Base-by-base conservation (phyloP, 108 stramenopile species). In the Discostella stelligeroides region DNA sequence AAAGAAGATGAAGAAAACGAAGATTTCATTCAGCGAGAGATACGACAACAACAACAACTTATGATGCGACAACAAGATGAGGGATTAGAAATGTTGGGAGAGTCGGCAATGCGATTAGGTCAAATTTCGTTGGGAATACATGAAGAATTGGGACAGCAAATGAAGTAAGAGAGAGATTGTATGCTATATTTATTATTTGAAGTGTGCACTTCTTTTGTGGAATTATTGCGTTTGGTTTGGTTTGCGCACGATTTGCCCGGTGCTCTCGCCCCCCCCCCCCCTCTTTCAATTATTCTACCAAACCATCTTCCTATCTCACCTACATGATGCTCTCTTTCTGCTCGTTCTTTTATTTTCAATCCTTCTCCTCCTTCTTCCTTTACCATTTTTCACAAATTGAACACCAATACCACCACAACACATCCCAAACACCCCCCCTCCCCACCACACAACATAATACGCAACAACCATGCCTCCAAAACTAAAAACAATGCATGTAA, bases 121-220 rank as follows among this genome's bases (percentile, higher is more conserved):
- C 70, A 83, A 58, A 87, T 92, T 67, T 85, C 86, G 46, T 76
- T 88, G 79, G 85, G 83, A 61, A 96, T 96, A 58, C 84, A 87
- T 34, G 92, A 95, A 43, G 96, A 96, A 68, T 63, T 96, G 55
- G 83, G 85, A 14, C 74, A 85, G 43, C 96, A 96, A 69, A 94
- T 94, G 64, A 90, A 88, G 66, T 80, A 56, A 80, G 79, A 75
- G 0, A 13, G 1, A 14, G 0, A 11, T 62, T 53, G 24, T 49
- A 23, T 7, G 11, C 18, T 11, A 4, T 54, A 17, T 18, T 21
- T 14, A 7, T 49, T 4, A 3, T 18, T 47, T n/a, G n/a, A n/a
- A n/a, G n/a, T n/a, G n/a, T n/a, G n/a, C n/a, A n/a, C n/a, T n/a
- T 7, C 10, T 47, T 47, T 47, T 18, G 8, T 47, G 3, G 17